These are phyloP conservation scores for Pythium scleroteichum DNA, from an alignment of 352 stramenopile genomes.

Conservation along the genomic window DNA sequence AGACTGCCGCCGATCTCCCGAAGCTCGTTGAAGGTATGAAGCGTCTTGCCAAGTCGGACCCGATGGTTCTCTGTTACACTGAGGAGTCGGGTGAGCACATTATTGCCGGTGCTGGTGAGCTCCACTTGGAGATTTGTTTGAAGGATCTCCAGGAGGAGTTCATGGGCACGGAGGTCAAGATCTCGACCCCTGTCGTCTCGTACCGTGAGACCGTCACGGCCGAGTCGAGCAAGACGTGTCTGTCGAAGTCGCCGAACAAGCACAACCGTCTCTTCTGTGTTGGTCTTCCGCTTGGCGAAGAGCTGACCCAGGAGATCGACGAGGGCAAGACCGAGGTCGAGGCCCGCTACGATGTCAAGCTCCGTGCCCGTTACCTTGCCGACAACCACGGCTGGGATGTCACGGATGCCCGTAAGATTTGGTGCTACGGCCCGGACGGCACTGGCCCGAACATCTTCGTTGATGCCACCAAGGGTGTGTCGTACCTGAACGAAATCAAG, in stretches of 20 bases:
- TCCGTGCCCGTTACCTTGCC: conserved; percentile 95
- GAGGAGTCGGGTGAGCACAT: conserved; percentile 99
- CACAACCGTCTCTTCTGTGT: conserved; percentile 99
- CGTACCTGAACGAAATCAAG: conserved; percentile 99
- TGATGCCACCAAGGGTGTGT: conserved; percentile 99
- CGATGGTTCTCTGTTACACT: conserved; percentile 99
- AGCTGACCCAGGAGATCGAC: conserved; percentile 97
- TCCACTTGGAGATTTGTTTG: conserved; percentile 99
- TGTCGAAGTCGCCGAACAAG: conserved; percentile 99
- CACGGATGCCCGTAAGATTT: conserved; percentile 99
- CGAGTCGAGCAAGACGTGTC: conserved; percentile 95
- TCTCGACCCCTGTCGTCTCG: conserved; percentile 99
- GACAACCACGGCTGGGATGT: conserved; percentile 99
- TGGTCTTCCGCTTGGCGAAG: conserved; percentile 88
- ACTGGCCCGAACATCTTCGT: conserved; percentile 99
- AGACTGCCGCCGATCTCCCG: conserved; percentile 98
- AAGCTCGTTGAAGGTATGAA: conserved; percentile 99
- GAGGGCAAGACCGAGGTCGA: conserved; percentile 93
- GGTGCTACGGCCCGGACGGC: conserved; percentile 98
- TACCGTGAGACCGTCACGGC: conserved; percentile 98
- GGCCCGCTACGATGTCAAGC: conserved; percentile 95
- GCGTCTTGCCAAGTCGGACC: conserved; percentile 99
- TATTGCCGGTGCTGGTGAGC: conserved; percentile 98
- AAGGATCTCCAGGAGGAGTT: conserved; percentile 99
- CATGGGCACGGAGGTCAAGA: conserved; percentile 98